Conservation (phyloP, 306 rosid species). For the Malus sieversii region DNA sequence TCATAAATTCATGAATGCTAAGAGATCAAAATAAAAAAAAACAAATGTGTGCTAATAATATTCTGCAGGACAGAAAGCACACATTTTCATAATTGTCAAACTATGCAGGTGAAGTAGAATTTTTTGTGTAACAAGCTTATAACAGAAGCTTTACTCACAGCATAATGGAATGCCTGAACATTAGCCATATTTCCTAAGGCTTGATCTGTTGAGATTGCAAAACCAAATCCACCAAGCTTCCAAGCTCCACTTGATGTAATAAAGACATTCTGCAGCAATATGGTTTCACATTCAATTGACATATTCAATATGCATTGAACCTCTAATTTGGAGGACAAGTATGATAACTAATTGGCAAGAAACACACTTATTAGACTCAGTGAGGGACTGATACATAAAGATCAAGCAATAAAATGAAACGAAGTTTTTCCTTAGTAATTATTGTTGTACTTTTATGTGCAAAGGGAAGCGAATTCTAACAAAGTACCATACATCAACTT, state of each 20-base stretch:
- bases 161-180: constrained; percentile 72
- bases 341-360: not conserved
- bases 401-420: not conserved
- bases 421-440: not conserved
- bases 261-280: constrained; percentile 68
- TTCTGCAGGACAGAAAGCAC: not conserved
- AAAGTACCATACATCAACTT: no score
- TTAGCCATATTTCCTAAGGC: constrained; percentile 49
- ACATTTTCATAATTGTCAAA: not conserved
- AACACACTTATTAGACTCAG: not conserved
- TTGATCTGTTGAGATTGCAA: constrained; percentile 66
- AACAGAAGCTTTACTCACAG: constrained; percentile 56
- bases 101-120: not conserved
- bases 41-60: not conserved
- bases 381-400: not conserved
- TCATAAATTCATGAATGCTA: not conserved
- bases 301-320: not conserved
- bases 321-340: not conserved
- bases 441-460: no score
- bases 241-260: constrained; percentile 97
- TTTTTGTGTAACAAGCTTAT: not conserved
- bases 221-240: constrained; percentile 97
- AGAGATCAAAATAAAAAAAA: not conserved
- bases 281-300: constrained; percentile 1
- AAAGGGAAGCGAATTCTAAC: no score